These are phyloP conservation scores for Aegilops sharonensis DNA, from an alignment of 176 grass and related monocot species.

Conservation along the genomic window DNA sequence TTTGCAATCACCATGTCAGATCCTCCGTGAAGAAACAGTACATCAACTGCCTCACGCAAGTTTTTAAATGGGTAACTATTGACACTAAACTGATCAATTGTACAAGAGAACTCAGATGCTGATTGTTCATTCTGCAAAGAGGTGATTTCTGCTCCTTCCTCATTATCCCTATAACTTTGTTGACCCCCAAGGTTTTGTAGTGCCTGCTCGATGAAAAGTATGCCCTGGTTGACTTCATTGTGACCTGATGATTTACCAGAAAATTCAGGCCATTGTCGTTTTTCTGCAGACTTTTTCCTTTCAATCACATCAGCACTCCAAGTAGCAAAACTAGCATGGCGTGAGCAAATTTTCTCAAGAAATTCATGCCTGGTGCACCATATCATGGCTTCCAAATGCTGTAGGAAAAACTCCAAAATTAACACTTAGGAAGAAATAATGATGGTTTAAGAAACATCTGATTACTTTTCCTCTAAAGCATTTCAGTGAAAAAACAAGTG, in stretches of 20 bases:
- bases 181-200: constrained; percentile 77
- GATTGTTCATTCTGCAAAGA: constrained; percentile 68
- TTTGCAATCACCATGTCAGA: constrained; percentile 92
- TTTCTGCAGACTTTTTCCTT: constrained; percentile 59
- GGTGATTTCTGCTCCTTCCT: constrained; percentile 53
- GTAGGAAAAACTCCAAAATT: constrained; percentile 36
- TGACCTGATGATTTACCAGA: constrained; percentile 35
- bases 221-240: constrained; percentile 29
- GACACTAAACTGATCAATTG: constrained; percentile 47
- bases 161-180: constrained; percentile 31
- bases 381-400: constrained; percentile 96
- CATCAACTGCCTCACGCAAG: constrained; percentile 66
- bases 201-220: constrained; percentile 92
- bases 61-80: constrained; percentile 80
- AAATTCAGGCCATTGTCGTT: constrained; percentile 64
- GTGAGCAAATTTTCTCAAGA: constrained; percentile 54
- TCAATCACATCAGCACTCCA: constrained; percentile 68
- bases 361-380: constrained; percentile 85
- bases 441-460: constrained; percentile 14
- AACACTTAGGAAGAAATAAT: constrained; percentile 26
- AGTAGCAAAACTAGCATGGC: constrained; percentile 37
- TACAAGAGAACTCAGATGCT: constrained; percentile 48
- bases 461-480: constrained; percentile 2
- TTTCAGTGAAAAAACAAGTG: background rate
- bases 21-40: constrained; percentile 76